phyloP scores from a whole-genome alignment of 2,329 filamentous ascomycete species.

The Calonectria pauciramosa region DNA sequence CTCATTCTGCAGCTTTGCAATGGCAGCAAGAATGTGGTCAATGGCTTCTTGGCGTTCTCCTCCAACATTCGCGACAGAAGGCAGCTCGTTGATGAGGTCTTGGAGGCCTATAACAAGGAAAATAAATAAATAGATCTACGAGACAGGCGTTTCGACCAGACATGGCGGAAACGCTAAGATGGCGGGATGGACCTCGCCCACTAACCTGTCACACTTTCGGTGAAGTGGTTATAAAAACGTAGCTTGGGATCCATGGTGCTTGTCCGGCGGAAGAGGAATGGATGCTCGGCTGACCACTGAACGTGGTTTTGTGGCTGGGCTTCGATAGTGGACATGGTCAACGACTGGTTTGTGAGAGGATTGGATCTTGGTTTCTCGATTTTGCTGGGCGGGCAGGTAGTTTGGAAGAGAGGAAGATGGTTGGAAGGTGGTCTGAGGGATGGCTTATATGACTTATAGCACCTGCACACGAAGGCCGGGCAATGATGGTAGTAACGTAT shows the following conservation, averaged over 20 bases:
- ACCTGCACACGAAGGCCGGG: neutral
- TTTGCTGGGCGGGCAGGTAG: neutral
- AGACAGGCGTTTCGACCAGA: neutral
- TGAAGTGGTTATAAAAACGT: constrained; percentile 88
- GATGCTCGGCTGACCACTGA: constrained; percentile 42
- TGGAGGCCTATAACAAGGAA: constrained; percentile 73
- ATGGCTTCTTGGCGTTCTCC: constrained; percentile 86
- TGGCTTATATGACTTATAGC: neutral
- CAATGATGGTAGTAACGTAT: neutral
- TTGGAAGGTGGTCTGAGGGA: constrained; percentile 9
- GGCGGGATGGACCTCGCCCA: constrained; percentile 14
- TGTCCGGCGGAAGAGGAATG: constrained; percentile 39
- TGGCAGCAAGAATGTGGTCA: constrained; percentile 83
- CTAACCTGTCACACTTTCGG: constrained; percentile 79
- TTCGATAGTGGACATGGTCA: constrained; percentile 42
- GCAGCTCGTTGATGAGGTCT: constrained; percentile 79
- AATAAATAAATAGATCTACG: neutral
- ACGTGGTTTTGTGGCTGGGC: constrained; percentile 40
- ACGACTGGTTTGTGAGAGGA: constrained; percentile 11
- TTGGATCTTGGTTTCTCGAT: neutral
- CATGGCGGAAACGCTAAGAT: constrained; percentile 1
- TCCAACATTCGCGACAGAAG: constrained; percentile 70
- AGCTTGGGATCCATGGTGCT: constrained; percentile 70
- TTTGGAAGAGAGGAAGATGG: neutral
- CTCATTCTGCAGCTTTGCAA: constrained; percentile 84